Evolutionary conservation across 768 basidiomycete species (phyloP).

Genomic region (Porphyrellus cyaneotinctus): DNA sequence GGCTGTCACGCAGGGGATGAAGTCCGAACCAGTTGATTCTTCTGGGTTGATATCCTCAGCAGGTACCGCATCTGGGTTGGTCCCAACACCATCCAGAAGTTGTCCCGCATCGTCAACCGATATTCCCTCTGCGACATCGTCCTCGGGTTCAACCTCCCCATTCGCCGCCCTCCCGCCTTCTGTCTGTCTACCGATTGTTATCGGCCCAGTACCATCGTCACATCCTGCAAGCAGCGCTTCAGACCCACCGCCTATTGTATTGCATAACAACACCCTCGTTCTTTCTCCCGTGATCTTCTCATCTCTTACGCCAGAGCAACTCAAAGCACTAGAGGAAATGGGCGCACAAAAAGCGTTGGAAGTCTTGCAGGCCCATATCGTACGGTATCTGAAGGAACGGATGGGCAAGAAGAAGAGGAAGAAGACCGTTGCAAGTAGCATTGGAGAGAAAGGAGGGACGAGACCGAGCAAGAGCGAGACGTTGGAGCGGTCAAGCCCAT

Average conservation of each 20-base stretch:
- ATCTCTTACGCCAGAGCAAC: constrained; percentile 65
- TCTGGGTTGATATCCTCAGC: constrained; percentile 1
- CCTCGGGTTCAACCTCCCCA: constrained; percentile 14
- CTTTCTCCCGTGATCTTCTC: constrained; percentile 85
- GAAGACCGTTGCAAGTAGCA: constrained; percentile 34
- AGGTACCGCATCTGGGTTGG: neutral
- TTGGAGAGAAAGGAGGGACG: constrained; percentile 39
- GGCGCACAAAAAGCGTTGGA: constrained; percentile 79
- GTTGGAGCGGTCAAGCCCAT: constrained; percentile 32
- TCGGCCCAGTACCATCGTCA: constrained; percentile 66
- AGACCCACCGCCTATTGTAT: constrained; percentile 60
- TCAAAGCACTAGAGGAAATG: constrained; percentile 72
- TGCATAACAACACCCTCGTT: constrained; percentile 80
- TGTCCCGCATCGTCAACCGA: constrained; percentile 15
- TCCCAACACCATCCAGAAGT: constrained; percentile 16
- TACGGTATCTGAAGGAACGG: constrained; percentile 76
- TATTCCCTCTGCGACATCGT: constrained; percentile 8
- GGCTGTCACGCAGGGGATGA: neutral
- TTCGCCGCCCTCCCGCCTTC: constrained; percentile 32
- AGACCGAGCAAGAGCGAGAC: constrained; percentile 36
- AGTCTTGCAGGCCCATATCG: constrained; percentile 81
- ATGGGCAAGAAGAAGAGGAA: constrained; percentile 41
- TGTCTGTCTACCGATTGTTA: constrained; percentile 72
- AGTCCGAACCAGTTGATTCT: constrained; percentile 5
- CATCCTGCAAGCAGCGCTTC: constrained; percentile 46